Base-by-base conservation (phyloP, 805 yeast species). In the Blastobotrys parvus region DNA sequence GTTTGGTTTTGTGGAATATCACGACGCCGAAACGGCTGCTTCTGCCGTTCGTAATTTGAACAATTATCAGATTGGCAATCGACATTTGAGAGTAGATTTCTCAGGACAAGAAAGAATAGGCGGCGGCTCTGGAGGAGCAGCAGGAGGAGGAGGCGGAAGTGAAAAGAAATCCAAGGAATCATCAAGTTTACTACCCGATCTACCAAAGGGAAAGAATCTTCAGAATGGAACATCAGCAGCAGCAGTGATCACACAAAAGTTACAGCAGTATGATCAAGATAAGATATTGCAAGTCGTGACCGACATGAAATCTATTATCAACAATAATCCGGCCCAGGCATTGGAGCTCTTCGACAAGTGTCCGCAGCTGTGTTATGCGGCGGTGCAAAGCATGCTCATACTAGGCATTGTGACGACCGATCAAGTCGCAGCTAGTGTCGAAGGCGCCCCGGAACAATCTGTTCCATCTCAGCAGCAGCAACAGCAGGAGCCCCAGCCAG, bases 31-130 rank as follows among this genome's bases (percentile, higher is more conserved):
- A 53, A 83, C 95, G 0, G 95, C 96, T 3, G 78, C 85, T 1
- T 79, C 90, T 16, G 97, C 97, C 0, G 94, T 88, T 21, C 69
- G 97, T 48, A 90, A 90, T 63, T 66, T 90, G 49, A 84, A 85
- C 61, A 82, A 85, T 50, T 82, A 80, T 62, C 71, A 74, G 34
- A 75, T 86, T 44, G 95, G 94, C 1, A 74, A 73, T 36, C 65
- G 96, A 49, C 70, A 65, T 32, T 62, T 90, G 39, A 76, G 81
- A 49, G 92, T 95, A 54, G 82, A 86, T 27, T 82, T 78, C 57
- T 74, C 86, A 10, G 72, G 73, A 45, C 84, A 81, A 41, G 63
- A 66, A 27, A 58, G 68, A 39, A 52, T 62, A 30, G 49, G 54
- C 4, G 39, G 55, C n/a, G 41, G 39, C 21, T 11, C 19, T 27